Evolutionary conservation across 306 rosid genomes (phyloP).

Genomic region (Abrus pulchellus): DNA sequence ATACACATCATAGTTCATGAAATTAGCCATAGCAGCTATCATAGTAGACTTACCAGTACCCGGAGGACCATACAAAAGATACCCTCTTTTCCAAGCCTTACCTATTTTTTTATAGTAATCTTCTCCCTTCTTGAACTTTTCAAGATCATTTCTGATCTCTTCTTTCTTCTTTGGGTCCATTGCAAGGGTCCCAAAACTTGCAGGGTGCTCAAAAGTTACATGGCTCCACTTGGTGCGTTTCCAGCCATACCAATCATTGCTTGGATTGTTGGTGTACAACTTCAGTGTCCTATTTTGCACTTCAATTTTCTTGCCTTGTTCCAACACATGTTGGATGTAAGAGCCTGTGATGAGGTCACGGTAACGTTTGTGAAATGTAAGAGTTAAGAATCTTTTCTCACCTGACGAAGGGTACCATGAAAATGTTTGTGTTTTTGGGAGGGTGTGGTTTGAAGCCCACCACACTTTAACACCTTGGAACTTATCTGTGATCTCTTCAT

Average conservation of each 20-base stretch:
- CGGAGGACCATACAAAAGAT: slow-evolving; percentile 65
- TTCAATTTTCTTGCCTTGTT: slow-evolving; percentile 31
- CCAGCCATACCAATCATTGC: slow-evolving; percentile 14
- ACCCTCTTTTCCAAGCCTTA: slow-evolving; percentile 75
- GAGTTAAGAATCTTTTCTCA: slow-evolving; percentile 45
- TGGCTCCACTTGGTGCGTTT: slow-evolving; percentile 61
- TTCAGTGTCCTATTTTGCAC: slow-evolving; percentile 49
- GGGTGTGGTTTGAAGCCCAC: slow-evolving; percentile 49
- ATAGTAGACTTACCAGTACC: slow-evolving; percentile 72
- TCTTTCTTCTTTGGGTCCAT: slow-evolving; percentile 67
- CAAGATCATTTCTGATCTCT: slow-evolving; percentile 52
- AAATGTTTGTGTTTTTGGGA: neutral
- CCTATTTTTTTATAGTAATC: slow-evolving; percentile 65
- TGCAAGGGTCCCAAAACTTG: slow-evolving; percentile 58
- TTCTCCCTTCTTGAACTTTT: slow-evolving; percentile 52
- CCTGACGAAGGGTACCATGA: slow-evolving; percentile 42
- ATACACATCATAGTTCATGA: slow-evolving; percentile 68
- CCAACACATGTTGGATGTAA: slow-evolving; percentile 55
- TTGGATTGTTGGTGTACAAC: slow-evolving; percentile 57
- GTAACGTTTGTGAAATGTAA: slow-evolving; percentile 58
- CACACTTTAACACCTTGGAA: slow-evolving; percentile 53
- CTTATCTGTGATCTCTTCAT: slow-evolving; percentile 61
- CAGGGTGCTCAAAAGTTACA: slow-evolving; percentile 66
- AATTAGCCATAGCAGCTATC: slow-evolving; percentile 72
- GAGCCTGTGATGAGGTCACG: slow-evolving; percentile 47